Conservation (phyloP, 257 asterid genomes). For the Avicennia marina region DNA sequence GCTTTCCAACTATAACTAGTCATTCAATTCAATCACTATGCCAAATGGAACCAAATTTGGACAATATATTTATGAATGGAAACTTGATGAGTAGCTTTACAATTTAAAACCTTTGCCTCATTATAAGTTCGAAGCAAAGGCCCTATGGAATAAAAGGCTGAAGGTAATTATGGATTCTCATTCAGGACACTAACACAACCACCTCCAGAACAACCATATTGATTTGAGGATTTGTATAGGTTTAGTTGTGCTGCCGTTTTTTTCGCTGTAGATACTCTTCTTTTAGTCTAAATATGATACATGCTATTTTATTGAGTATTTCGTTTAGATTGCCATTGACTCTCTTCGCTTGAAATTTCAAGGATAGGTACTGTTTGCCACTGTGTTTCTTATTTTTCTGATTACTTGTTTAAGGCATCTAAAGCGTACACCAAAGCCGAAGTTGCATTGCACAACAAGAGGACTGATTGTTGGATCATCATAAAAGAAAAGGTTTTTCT, state of each 20-base stretch:
- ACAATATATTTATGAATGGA: background rate
- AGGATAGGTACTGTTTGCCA: background rate
- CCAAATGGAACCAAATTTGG: background rate
- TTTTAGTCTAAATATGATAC: background rate
- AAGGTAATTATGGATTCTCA: background rate
- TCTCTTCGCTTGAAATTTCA: background rate
- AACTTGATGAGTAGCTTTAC: background rate
- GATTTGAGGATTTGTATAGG: background rate
- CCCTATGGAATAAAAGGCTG: background rate
- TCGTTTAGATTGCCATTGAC: background rate
- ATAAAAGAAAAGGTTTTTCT: constrained; percentile 83
- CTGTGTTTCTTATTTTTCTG: background rate
- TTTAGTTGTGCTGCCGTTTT: background rate
- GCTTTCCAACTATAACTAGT: background rate
- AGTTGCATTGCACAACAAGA: constrained; percentile 71
- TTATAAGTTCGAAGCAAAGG: no score
- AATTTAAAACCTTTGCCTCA: background rate
- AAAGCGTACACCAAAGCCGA: constrained; percentile 60
- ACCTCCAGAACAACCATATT: no score
- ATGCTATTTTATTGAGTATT: background rate
- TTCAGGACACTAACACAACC: no score
- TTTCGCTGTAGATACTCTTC: background rate
- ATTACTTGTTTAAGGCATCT: constrained; percentile 33
- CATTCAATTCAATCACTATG: background rate
- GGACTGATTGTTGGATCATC: constrained; percentile 96